phyloP scores from a whole-genome alignment of 768 basidiomycete genomes.

The Phanerodontia chrysosporium region DNA sequence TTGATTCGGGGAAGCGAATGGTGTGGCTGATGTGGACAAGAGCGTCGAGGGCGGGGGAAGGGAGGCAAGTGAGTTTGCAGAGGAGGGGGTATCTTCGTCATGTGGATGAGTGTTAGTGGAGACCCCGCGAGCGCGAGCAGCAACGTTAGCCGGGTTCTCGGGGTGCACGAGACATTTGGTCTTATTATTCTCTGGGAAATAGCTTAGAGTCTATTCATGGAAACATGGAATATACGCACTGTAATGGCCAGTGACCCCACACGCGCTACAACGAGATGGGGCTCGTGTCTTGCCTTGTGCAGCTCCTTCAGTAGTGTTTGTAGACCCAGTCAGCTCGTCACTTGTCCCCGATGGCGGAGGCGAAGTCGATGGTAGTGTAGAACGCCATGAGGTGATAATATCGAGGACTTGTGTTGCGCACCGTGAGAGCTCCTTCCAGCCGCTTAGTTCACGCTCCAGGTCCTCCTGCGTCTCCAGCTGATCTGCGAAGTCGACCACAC shows the following conservation, averaged over 20 bases:
- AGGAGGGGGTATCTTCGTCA: too few relatives aligned
- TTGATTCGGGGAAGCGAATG: too few relatives aligned
- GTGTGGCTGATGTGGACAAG: too few relatives aligned
- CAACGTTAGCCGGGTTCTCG: background rate
- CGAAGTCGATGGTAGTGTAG: background rate
- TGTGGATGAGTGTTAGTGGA: too few relatives aligned
- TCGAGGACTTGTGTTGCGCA: background rate
- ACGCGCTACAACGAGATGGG: constrained; percentile 2
- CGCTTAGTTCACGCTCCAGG: constrained; percentile 17
- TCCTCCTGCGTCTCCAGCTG: constrained; percentile 16
- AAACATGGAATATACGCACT: background rate
- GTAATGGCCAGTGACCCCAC: constrained; percentile 4
- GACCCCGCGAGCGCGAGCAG: too few relatives aligned
- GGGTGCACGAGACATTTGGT: background rate
- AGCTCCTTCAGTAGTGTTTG: background rate
- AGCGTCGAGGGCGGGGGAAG: too few relatives aligned
- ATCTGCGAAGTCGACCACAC: constrained; percentile 23
- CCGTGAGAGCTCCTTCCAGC: background rate
- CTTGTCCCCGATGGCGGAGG: too few relatives aligned
- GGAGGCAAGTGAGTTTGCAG: too few relatives aligned
- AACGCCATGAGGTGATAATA: background rate
- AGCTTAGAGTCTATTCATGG: background rate
- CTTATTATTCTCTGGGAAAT: background rate
- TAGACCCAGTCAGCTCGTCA: background rate
- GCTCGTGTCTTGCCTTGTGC: background rate